Percentiles rank a stretch among this genome's conserved stretches.
Evolutionary conservation across 176 grass and related monocot genomes (phyloP).

Genomic region (Urochloa ruziziensis): DNA sequence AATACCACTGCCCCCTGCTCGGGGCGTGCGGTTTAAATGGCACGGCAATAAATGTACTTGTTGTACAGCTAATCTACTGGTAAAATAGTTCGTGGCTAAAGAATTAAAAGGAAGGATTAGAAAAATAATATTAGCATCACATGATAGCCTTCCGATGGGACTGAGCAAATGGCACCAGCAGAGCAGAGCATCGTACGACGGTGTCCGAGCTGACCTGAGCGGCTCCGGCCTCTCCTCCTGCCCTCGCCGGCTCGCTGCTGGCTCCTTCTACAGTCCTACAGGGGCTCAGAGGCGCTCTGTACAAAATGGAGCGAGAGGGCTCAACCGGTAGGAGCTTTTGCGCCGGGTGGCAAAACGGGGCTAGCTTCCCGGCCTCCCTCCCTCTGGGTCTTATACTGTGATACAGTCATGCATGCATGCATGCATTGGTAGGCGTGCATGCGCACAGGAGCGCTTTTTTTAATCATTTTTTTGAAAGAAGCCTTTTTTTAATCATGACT

Average conservation of each 20-base stretch:
- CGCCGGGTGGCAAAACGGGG: constrained; percentile 1
- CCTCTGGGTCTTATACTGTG: neutral
- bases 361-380: neutral
- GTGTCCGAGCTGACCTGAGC: no score
- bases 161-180: no score
- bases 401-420: neutral
- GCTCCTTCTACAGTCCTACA: no score
- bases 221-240: no score
- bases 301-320: neutral
- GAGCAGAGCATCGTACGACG: no score
- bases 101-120: no score
- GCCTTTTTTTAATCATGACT: constrained; percentile 41
- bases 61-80: neutral
- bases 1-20: neutral
- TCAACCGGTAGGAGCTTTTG: constrained; percentile 21
- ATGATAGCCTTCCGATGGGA: no score
- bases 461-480: no score
- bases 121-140: no score
- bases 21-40: neutral
- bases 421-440: neutral
- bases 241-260: neutral
- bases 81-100: no score
- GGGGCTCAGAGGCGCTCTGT: no score
- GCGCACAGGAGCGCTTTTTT: constrained; percentile 6
- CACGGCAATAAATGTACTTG: neutral